Evolutionary conservation across 2,329 filamentous ascomycete species (phyloP), one percentile per base, ranked within the genome.

Genomic region (Monilinia polystroma): DNA sequence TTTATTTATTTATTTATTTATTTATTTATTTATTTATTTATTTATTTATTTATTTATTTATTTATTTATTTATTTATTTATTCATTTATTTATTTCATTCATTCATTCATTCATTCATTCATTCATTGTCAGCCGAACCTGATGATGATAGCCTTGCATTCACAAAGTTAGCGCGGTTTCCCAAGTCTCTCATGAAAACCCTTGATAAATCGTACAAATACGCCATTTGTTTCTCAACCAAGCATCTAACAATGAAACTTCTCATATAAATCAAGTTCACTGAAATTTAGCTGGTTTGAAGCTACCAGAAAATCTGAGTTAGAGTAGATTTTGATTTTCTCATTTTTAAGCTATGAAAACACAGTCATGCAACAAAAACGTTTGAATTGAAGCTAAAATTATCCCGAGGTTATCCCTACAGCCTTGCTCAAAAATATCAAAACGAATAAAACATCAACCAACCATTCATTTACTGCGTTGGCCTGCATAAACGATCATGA

Each of bases 401-500:
- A 18, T 53, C 1, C 49, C 49, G 49, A 29, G 49, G 23, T 23
- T 52, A 52, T 52, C 23, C 49, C 49, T 23, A 29, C 49, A 52
- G 49, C 49, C 49, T 52, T 26, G 47, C 6, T 12, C 23, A 14
- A 52, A 26, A 52, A 52, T 35, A 7, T 35, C 5, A 52, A 52
- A 14, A 29, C 7, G 16, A 16, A 16, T 16, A 43, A 43, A 43
- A 16, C 41, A 16, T 43, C 41, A 26, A 16, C 35, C 35, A 43
- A 26, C 14, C 23, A 43, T 41, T 38, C 41, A 10, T 45, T 8
- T 3, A 54, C 12, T 38, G 23, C 35, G n/a, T 23, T 20, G 11
- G 18, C 29, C 11, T 10, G 41, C 29, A 51, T 16, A 20, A 8
- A 63, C 20, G 47, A 70, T 52, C 54, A 75, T 75, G 73, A 70